Evolutionary conservation across 371 early-diverging fungal genomes (phyloP), one percentile per base, ranked within the genome.

Genomic region (Syncephalis fuscata): DNA sequence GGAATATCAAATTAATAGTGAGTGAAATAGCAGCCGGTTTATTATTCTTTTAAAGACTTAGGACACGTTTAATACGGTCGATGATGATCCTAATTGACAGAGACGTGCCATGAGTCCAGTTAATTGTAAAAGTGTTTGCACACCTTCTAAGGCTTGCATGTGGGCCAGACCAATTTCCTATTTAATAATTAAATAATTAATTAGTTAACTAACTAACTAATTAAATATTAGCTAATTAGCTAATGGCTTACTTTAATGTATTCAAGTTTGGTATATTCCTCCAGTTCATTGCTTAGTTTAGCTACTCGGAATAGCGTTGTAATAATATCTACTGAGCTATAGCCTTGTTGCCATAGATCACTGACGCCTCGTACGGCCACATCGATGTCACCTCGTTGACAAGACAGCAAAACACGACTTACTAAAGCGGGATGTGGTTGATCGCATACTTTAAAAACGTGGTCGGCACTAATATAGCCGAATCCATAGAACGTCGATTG

Each of bases 381-480:
- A 21, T 78, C 78, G 0, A 90, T 65, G 16, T 85, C 62, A 37
- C 70, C 76, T 14, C 67, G 56, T 2, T 76, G 49, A 57, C 91
- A 88, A 45, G 52, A 53, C 20, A 63, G 58, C n/a, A 94, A 62
- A 22, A 93, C 78, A 25, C 73, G 66, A 50, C 77, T 72, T 19
- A 94, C 61, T 1, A 83, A 57, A 9, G 75, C 75, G 0, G 98
- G 98, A 56, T 92, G 89, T 32, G 97, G 97, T 56, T 84, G 85
- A 58, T 97, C 96, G 60, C 95, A 95, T 3, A 95, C 89, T 55
- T 87, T 87, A 66, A 80, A 97, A 1, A 95, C 94, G 51, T 88
- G 85, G 19, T 90, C 92, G 3, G 77, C 72, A 44, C 75, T 82
- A 19, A 97, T 73, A 49, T 76, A 68, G 8, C 78, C 79, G 49